phyloP scores from a whole-genome alignment of 805 yeast genomes.

The Cyberlindnera amylophila region DNA sequence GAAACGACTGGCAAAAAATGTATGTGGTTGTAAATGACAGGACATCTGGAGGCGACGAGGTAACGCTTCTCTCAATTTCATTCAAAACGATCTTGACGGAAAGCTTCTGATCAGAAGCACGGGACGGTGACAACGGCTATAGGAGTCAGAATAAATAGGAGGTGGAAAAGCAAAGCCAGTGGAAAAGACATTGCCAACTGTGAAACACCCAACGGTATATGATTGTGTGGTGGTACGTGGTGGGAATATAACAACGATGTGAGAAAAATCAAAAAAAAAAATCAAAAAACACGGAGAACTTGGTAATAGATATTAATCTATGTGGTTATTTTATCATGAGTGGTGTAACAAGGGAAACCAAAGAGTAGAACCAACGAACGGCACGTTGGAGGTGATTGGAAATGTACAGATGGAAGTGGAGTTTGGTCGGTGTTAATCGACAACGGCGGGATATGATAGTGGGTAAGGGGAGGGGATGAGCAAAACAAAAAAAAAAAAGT shows the following conservation, averaged over 20 bases:
- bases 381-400: background rate
- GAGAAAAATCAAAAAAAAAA: no score
- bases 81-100: no score
- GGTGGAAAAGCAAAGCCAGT: background rate
- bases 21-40: no score
- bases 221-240: conserved; percentile 1
- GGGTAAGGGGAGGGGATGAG: no score
- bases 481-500: no score
- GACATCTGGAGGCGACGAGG: no score
- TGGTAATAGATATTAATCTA: conserved; percentile 3
- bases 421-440: background rate
- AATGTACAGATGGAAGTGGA: conserved; percentile 7
- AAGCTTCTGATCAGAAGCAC: background rate
- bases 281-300: background rate
- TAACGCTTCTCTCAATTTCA: no score
- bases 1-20: background rate
- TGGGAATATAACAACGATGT: background rate
- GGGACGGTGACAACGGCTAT: no score
- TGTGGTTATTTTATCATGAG: background rate
- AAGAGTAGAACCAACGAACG: background rate
- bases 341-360: conserved; percentile 1
- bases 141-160: background rate
- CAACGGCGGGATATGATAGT: background rate
- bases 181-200: background rate
- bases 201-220: conserved; percentile 4